A percentile compares a stretch with the other conserved stretches of the same genome.
Evolutionary conservation across 2,329 filamentous ascomycete genomes (phyloP).

Genomic region (Aspergillus uvarum): DNA sequence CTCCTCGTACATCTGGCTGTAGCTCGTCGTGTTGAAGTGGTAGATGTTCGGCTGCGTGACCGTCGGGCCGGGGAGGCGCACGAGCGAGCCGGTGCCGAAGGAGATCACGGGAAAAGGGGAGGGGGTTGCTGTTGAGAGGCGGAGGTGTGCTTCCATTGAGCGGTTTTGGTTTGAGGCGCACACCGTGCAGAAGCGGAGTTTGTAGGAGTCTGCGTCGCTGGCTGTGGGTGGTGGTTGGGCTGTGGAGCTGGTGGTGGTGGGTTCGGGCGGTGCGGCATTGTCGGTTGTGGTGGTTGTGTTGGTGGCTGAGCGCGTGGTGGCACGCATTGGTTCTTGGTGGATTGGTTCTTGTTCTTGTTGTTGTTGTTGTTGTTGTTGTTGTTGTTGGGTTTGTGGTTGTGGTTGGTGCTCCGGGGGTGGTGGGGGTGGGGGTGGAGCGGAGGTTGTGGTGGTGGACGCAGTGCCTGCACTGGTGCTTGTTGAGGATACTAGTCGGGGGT

Average conservation of each 20-base stretch:
- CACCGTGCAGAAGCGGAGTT: slow-evolving; percentile 96
- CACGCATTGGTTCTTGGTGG: neutral
- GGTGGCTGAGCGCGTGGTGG: slow-evolving; percentile 17
- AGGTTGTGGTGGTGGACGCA: slow-evolving; percentile 45
- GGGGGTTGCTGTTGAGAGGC: slow-evolving; percentile 71
- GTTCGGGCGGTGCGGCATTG: slow-evolving; percentile 1
- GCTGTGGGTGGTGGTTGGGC: slow-evolving; percentile 27
- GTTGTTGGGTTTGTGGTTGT: neutral
- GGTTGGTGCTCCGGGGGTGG: slow-evolving; percentile 29
- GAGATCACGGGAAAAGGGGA: slow-evolving; percentile 95
- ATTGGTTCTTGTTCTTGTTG: neutral
- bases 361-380: neutral
- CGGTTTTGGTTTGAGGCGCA: slow-evolving; percentile 98
- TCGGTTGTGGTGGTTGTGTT: slow-evolving; percentile 21
- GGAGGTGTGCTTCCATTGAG: slow-evolving; percentile 99
- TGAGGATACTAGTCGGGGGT: slow-evolving; percentile 51
- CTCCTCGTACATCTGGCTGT: slow-evolving; percentile 91
- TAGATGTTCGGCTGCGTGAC: slow-evolving; percentile 96
- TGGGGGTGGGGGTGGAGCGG: slow-evolving; percentile 49
- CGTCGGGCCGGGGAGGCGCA: slow-evolving; percentile 85
- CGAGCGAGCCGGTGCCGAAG: slow-evolving; percentile 92
- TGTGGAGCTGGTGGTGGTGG: neutral
- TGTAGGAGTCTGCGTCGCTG: slow-evolving; percentile 60
- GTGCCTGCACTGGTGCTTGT: slow-evolving; percentile 48
- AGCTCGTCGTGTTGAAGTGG: slow-evolving; percentile 95